Conservation (phyloP, 306 rosid genomes). For the Canavalia ensiformis region DNA sequence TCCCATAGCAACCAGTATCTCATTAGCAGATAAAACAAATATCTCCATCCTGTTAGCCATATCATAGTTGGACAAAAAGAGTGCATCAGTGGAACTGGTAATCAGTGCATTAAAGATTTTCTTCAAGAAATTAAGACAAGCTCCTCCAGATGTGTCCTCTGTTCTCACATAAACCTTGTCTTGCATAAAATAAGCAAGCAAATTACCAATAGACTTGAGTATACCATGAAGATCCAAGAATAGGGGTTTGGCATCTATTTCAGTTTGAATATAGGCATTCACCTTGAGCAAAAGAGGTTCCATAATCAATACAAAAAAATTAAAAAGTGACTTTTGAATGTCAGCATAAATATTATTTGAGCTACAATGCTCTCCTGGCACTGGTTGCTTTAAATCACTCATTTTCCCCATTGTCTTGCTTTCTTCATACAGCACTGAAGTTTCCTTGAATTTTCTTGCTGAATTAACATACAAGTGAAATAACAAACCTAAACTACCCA, state of each 20-base stretch:
- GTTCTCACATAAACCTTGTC: constrained; percentile 86
- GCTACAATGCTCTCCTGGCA: constrained; percentile 51
- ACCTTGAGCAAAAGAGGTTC: constrained; percentile 78
- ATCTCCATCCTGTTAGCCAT: constrained; percentile 42
- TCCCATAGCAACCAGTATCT: constrained; percentile 69
- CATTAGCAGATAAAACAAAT: constrained; percentile 57
- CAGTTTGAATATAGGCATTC: constrained; percentile 48
- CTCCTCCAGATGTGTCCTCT: constrained; percentile 78
- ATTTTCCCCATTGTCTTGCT: constrained; percentile 50
- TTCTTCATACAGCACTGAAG: constrained; percentile 52
- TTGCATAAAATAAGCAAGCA: constrained; percentile 78
- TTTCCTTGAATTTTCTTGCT: constrained; percentile 65
- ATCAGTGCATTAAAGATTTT: constrained; percentile 63
- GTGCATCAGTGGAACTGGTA: constrained; percentile 59
- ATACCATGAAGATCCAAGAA: constrained; percentile 60
- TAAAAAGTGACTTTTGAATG: constrained; percentile 70
- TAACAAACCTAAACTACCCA: constrained; percentile 72
- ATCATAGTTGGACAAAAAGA: constrained; percentile 54
- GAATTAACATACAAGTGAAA: constrained; percentile 66
- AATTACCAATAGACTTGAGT: constrained; percentile 69
- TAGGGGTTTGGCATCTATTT: constrained; percentile 49
- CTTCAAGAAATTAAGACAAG: constrained; percentile 77
- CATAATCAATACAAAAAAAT: constrained; percentile 76
- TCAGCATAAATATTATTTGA: constrained; percentile 58
- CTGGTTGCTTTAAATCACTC: constrained; percentile 47